Evolutionary conservation across 2,329 filamentous ascomycete genomes (phyloP).

Genomic region (Cytospora paraplurivora): DNA sequence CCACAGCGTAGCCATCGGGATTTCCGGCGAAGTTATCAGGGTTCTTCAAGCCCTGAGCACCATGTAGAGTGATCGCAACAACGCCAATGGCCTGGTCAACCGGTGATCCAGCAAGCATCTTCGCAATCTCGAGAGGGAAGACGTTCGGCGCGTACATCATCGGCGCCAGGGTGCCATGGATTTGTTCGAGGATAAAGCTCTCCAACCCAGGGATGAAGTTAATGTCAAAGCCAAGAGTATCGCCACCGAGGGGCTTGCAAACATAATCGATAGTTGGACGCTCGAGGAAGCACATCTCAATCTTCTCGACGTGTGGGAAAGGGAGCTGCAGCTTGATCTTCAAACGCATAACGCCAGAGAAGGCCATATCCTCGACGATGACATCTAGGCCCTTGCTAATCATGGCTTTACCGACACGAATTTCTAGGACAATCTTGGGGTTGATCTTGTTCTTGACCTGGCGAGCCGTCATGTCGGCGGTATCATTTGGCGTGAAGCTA

Average conservation of each 20-base stretch:
- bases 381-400: conserved; percentile 96
- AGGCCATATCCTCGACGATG: conserved; percentile 97
- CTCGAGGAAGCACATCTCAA: conserved; percentile 94
- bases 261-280: conserved; percentile 92
- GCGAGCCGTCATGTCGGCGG: conserved; percentile 82
- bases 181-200: conserved; percentile 91
- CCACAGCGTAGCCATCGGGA: conserved; percentile 83
- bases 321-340: conserved; percentile 97
- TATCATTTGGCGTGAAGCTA: conserved; percentile 97
- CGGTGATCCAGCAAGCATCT: conserved; percentile 92
- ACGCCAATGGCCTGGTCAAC: conserved; percentile 97
- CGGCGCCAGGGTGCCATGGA: conserved; percentile 87
- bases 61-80: conserved; percentile 85
- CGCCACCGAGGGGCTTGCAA: conserved; percentile 94
- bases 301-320: conserved; percentile 91
- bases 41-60: conserved; percentile 91
- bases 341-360: conserved; percentile 91
- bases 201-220: conserved; percentile 97
- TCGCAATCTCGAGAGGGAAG: conserved; percentile 97
- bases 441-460: conserved; percentile 96
- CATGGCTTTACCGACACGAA: conserved; percentile 92
- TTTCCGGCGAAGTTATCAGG: conserved; percentile 90
- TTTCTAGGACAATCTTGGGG: conserved; percentile 92
- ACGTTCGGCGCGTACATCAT: conserved; percentile 99
- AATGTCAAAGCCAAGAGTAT: conserved; percentile 96